Evolutionary conservation across 1,284 basidiomycete genomes (phyloP).

Genomic region (Inonotus obliquus): DNA sequence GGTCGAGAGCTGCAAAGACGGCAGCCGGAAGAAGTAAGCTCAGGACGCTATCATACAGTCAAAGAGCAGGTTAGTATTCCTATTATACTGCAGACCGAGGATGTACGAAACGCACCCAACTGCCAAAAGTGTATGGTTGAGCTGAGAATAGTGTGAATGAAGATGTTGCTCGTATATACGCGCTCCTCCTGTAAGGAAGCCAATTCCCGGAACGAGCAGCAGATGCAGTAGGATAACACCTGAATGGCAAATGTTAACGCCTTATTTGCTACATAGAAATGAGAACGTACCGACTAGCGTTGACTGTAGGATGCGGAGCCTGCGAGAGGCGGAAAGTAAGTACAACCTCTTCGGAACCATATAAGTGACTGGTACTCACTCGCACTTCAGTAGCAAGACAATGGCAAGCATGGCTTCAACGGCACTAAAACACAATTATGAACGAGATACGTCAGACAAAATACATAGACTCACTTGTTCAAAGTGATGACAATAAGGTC

Average conservation of each 20-base stretch:
- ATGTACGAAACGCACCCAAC: conserved; percentile 43
- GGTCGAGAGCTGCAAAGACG: conserved; percentile 59
- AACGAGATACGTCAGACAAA: neutral
- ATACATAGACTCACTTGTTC: conserved; percentile 27
- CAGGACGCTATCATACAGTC: conserved; percentile 43
- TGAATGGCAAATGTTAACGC: conserved; percentile 19
- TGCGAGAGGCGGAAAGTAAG: conserved; percentile 16
- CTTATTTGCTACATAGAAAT: too few species aligned
- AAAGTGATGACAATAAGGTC: conserved; percentile 26
- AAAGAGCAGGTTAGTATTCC: neutral
- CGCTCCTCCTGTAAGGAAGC: conserved; percentile 59
- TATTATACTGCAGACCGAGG: neutral
- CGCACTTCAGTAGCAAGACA: conserved; percentile 57
- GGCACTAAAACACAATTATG: conserved; percentile 24
- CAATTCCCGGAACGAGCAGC: conserved; percentile 53
- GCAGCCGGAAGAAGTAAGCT: conserved; percentile 57
- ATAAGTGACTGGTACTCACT: conserved; percentile 38
- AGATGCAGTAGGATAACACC: conserved; percentile 60
- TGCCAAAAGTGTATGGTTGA: conserved; percentile 62
- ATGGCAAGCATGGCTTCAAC: conserved; percentile 64
- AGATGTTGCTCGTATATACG: conserved; percentile 46
- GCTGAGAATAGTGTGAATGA: conserved; percentile 46
- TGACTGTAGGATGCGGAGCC: conserved; percentile 45
- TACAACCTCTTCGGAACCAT: neutral
- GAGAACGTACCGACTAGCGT: conserved; percentile 46